phyloP scores from a whole-genome alignment of 2,329 filamentous ascomycete species.

The Trichophyton benhamiae region DNA sequence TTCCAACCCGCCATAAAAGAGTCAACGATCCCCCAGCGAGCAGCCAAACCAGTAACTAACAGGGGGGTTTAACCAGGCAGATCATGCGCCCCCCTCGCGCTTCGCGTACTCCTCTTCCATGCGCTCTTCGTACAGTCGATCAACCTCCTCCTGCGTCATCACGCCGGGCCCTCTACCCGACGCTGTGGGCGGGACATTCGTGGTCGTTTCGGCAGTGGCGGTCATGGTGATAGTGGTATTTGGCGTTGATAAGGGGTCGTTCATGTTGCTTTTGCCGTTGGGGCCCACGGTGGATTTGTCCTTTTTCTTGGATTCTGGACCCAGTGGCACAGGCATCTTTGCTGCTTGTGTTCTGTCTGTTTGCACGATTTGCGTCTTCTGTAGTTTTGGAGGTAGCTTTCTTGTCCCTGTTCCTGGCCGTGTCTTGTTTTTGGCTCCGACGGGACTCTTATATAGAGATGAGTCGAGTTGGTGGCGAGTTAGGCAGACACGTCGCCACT shows the following conservation, averaged over 20 bases:
- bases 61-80: not conserved
- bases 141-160: slow-evolving; percentile 32
- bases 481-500: not conserved
- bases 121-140: slow-evolving; percentile 33
- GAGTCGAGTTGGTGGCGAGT: not conserved
- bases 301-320: not conserved
- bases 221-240: not conserved
- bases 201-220: slow-evolving; percentile 3
- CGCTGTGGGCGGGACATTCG: not conserved
- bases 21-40: too few relatives aligned
- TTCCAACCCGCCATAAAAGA: too few relatives aligned
- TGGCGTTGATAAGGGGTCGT: slow-evolving; percentile 2
- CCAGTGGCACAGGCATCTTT: slow-evolving; percentile 6
- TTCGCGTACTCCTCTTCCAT: slow-evolving; percentile 39
- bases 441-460: not conserved
- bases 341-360: not conserved
- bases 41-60: too few relatives aligned
- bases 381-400: not conserved
- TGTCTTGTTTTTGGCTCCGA: not conserved
- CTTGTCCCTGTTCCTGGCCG: not conserved
- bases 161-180: not conserved
- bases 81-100: slow-evolving; percentile 30
- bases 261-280: slow-evolving; percentile 1
- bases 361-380: not conserved
- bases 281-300: slow-evolving; percentile 5